Conservation (phyloP, 1,139 yeast species). For the Saccharomyces hybrid region DNA sequence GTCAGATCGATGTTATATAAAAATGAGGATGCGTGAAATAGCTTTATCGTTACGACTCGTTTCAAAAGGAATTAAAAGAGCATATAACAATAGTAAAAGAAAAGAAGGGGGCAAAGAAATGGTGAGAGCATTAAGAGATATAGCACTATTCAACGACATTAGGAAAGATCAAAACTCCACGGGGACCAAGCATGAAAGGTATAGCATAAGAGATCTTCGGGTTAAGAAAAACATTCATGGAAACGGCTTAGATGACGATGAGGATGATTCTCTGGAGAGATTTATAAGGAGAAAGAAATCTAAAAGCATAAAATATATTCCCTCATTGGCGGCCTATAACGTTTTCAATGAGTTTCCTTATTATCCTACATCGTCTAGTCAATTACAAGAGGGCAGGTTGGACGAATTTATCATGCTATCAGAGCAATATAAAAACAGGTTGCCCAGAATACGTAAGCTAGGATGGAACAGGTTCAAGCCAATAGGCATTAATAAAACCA, state of each 20-base stretch:
- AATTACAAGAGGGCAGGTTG: conserved; percentile 6
- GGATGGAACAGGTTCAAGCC: conserved; percentile 24
- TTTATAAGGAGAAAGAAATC: conserved; percentile 1
- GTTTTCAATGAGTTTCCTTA: conserved; percentile 11
- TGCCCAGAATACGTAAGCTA: conserved; percentile 14
- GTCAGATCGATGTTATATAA: background rate
- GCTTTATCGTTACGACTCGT: background rate
- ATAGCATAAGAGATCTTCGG: background rate
- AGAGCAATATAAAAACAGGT: conserved; percentile 8
- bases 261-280: background rate
- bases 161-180: background rate
- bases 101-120: background rate
- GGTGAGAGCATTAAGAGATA: background rate
- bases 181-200: background rate
- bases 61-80: background rate
- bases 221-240: background rate
- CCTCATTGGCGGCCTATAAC: conserved; percentile 15
- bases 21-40: background rate
- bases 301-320: conserved; percentile 8
- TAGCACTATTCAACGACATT: background rate
- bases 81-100: background rate
- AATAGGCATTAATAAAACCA: conserved; percentile 22
- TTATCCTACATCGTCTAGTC: conserved; percentile 4
- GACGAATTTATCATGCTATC: conserved; percentile 11
- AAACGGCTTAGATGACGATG: background rate